phyloP scores from a whole-genome alignment of 2,329 filamentous ascomycete species.

The Teratosphaeria viscida region DNA sequence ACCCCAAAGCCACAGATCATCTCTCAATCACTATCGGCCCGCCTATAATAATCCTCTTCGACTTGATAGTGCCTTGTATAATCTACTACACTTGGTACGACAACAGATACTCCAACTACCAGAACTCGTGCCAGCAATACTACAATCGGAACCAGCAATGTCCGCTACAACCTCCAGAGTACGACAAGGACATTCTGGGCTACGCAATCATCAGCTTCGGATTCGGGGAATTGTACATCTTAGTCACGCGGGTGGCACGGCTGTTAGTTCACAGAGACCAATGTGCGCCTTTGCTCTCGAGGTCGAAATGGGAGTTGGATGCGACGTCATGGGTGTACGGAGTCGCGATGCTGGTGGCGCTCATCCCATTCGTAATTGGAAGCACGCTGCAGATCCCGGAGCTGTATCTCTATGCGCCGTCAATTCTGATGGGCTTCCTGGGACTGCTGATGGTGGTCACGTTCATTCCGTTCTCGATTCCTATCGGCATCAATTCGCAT shows the following conservation, averaged over 20 bases:
- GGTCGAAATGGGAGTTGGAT: slow-evolving; percentile 22
- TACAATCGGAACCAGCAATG: slow-evolving; percentile 10
- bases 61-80: slow-evolving; percentile 22
- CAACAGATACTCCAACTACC: slow-evolving; percentile 8
- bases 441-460: slow-evolving; percentile 21
- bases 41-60: slow-evolving; percentile 22
- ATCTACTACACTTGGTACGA: slow-evolving; percentile 24
- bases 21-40: slow-evolving; percentile 20
- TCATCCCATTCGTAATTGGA: slow-evolving; percentile 21
- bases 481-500: slow-evolving; percentile 24
- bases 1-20: slow-evolving; percentile 11
- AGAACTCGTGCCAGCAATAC: slow-evolving; percentile 9
- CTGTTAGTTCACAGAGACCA: slow-evolving; percentile 18
- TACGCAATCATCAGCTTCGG: slow-evolving; percentile 21
- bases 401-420: slow-evolving; percentile 22
- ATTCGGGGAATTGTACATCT: slow-evolving; percentile 23
- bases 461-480: slow-evolving; percentile 20
- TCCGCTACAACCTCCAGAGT: slow-evolving; percentile 13
- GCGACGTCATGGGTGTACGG: slow-evolving; percentile 24
- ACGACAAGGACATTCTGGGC: slow-evolving; percentile 21
- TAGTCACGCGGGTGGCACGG: slow-evolving; percentile 19
- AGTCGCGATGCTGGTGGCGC: slow-evolving; percentile 19
- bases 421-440: slow-evolving; percentile 23
- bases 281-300: slow-evolving; percentile 21
- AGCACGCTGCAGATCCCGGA: slow-evolving; percentile 16